Base-by-base conservation (phyloP, 306 rosid species). In the Canavalia gladiata region DNA sequence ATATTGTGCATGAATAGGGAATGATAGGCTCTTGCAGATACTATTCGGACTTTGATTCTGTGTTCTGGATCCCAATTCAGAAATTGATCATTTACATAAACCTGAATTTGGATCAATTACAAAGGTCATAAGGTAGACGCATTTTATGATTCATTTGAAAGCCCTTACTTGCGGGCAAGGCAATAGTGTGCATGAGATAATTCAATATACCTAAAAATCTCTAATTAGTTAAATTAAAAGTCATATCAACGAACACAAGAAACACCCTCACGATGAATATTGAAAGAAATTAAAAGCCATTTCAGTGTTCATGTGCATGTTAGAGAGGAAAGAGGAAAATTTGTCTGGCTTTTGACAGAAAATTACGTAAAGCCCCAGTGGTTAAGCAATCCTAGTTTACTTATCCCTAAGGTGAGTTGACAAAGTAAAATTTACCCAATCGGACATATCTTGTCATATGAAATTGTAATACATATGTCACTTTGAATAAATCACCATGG, bases 21-120 rank as follows among this genome's bases (percentile, higher is more conserved):
- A 86, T 91, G 97, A 84, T 91, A 93, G 77, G 96, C 97, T 86
- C 97, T 90, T 6, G 97, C 97, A 4, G 97, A 91, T 28, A 91
- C 96, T 68, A 93, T 93, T 43, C 97, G 89, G 67, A 93, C 97
- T 86, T 90, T 93, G 88, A 93, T 87, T 79, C 87, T 77, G 87
- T 93, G 78, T 79, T 88, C 91, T 55, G 91, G 94, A 55, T 91
- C 97, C 97, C 97, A 93, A 66, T 93, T 93, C 88, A 93, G 84
- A 66, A 91, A 93, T 79, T 91, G 97, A 49, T 93, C 97, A 79
- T 93, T 93, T 91, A 91, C 97, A 75, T 10, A 93, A 49, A 93
- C 97, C 97, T 93, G 88, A 84, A 77, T 37, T 25, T 50, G 42
- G 58, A 57, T 74, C 34, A 68, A 82, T 52, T 60, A 62, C 78